Evolutionary conservation across 257 asterid species (phyloP).

Genomic region (Galeopsis tetrahit): DNA sequence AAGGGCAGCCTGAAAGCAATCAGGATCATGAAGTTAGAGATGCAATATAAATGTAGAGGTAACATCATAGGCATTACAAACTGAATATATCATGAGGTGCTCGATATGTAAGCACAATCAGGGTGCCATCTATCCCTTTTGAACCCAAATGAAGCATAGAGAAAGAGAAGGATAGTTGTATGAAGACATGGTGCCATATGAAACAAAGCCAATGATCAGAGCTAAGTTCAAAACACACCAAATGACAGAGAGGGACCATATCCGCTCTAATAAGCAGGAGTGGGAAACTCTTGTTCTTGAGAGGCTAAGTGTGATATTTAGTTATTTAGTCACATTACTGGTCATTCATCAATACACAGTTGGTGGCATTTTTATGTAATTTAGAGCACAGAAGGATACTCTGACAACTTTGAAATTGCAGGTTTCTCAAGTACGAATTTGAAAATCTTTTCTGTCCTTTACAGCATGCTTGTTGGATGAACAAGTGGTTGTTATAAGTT

Average conservation of each 20-base stretch:
- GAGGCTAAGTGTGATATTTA: background rate
- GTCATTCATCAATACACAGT: background rate
- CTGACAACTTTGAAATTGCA: background rate
- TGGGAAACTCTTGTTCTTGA: background rate
- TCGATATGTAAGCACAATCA: background rate
- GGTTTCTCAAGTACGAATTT: background rate
- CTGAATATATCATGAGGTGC: conserved; percentile 5
- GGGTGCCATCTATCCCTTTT: background rate
- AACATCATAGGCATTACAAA: conserved; percentile 1
- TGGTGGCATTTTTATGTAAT: background rate
- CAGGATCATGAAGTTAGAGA: conserved; percentile 26
- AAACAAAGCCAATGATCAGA: background rate
- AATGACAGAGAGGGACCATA: background rate
- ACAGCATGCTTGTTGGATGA: background rate
- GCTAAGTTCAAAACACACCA: background rate
- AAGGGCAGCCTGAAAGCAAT: conserved; percentile 65
- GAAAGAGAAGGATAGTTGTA: background rate
- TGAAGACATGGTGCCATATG: background rate
- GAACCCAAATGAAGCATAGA: background rate
- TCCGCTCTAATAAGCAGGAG: background rate
- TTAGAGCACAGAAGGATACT: background rate
- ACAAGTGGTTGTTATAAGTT: background rate
- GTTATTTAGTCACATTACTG: background rate
- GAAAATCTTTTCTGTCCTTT: background rate
- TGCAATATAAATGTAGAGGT: background rate